phyloP scores from a whole-genome alignment of 2,329 filamentous ascomycete species.

The Coniella vitis region DNA sequence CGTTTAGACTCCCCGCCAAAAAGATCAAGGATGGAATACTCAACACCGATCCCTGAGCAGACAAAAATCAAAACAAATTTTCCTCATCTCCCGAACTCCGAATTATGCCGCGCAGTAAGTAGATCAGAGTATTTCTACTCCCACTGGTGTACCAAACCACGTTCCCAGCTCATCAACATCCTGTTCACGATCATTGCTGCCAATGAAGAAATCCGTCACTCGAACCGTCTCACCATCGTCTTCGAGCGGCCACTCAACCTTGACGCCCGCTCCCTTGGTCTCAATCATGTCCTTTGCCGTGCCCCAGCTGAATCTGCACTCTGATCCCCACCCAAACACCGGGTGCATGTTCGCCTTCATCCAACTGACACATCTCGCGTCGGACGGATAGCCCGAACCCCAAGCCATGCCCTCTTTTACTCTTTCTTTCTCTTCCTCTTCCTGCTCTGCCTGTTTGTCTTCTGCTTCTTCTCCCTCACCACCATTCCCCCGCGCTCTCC shows the following conservation, averaged over 20 bases:
- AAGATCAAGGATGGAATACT: neutral
- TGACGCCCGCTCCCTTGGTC: constrained; percentile 56
- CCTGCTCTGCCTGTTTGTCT: constrained; percentile 25
- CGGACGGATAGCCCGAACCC: constrained; percentile 92
- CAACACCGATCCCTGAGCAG: neutral
- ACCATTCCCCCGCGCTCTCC: constrained; percentile 11
- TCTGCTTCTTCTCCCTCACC: constrained; percentile 22
- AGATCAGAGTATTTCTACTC: constrained; percentile 62
- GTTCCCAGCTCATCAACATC: constrained; percentile 60
- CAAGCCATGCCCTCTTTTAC: constrained; percentile 47
- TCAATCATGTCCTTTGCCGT: constrained; percentile 93
- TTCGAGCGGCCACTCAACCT: constrained; percentile 76
- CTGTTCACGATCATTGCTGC: constrained; percentile 33
- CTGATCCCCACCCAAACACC: constrained; percentile 88
- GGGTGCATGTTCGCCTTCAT: constrained; percentile 82
- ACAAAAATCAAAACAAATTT: neutral
- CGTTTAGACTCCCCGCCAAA: constrained; percentile 2
- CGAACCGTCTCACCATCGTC: constrained; percentile 63
- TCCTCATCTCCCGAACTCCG: constrained; percentile 6
- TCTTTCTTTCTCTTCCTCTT: constrained; percentile 28
- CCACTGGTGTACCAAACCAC: constrained; percentile 76
- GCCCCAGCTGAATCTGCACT: constrained; percentile 93
- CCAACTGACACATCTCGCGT: constrained; percentile 75
- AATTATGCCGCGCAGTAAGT: neutral
- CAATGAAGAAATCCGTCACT: constrained; percentile 69